phyloP scores from a whole-genome alignment of 345 rosid species.

The Excoecaria agallocha region DNA sequence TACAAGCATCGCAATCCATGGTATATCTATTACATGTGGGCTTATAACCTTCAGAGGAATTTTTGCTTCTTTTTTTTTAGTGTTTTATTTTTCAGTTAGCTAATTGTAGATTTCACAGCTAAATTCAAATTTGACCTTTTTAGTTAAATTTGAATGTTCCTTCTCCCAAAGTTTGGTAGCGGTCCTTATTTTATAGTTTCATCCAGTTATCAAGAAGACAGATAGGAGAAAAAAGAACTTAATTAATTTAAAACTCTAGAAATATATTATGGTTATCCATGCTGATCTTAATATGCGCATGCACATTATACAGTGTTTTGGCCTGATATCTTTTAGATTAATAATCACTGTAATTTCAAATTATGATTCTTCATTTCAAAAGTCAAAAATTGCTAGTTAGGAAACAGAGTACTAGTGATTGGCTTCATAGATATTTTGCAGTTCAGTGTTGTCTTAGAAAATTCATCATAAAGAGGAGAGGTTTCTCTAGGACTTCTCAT shows the following conservation, averaged over 20 bases:
- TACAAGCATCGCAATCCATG: conserved; percentile 59
- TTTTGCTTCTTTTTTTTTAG: neutral
- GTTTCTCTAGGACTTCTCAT: neutral
- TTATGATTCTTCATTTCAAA: neutral
- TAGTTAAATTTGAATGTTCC: neutral
- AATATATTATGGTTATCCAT: neutral
- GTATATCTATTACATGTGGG: conserved; percentile 34
- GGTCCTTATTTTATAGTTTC: neutral
- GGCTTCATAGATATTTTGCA: neutral
- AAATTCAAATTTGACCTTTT: neutral
- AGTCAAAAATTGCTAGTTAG: neutral
- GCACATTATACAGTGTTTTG: neutral
- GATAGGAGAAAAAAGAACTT: neutral
- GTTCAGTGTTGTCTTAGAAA: neutral
- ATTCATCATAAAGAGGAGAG: neutral
- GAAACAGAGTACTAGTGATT: neutral
- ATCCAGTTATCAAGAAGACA: neutral
- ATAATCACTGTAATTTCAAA: neutral
- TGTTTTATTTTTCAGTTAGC: neutral
- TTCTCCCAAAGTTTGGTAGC: neutral
- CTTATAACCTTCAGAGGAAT: neutral
- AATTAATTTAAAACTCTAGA: neutral
- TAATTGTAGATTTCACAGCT: neutral
- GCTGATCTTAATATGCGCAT: neutral
- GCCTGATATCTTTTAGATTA: neutral